Evolutionary conservation across 805 yeast species (phyloP).

Genomic region (Metschnikowia sp.): DNA sequence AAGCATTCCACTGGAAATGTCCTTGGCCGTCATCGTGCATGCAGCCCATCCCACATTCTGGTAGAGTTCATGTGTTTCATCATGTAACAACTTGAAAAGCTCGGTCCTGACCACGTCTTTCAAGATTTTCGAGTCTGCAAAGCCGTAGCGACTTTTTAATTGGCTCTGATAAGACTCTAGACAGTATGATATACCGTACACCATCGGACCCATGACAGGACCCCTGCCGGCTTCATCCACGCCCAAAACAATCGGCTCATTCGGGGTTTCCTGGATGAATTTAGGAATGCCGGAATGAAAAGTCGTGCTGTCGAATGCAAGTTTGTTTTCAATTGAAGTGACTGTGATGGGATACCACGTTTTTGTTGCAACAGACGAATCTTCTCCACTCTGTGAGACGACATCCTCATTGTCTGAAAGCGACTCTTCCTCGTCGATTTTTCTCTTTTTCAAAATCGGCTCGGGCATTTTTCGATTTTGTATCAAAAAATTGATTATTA

Average conservation of each 20-base stretch:
- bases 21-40: constrained; percentile 78
- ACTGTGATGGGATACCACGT: constrained; percentile 39
- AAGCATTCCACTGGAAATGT: constrained; percentile 87
- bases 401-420: neutral
- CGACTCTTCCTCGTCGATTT: neutral
- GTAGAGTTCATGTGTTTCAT: constrained; percentile 39
- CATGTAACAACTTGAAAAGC: constrained; percentile 58
- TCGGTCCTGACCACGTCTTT: constrained; percentile 66
- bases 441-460: constrained; percentile 1
- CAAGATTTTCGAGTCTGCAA: constrained; percentile 89
- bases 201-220: constrained; percentile 98
- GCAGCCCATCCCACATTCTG: constrained; percentile 84
- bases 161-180: constrained; percentile 47
- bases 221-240: constrained; percentile 99
- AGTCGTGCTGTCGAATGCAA: constrained; percentile 41
- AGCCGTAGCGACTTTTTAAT: constrained; percentile 59
- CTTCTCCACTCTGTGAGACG: neutral
- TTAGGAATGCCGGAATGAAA: constrained; percentile 50
- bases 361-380: neutral
- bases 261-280: constrained; percentile 24
- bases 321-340: constrained; percentile 22
- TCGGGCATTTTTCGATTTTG: neutral
- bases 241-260: constrained; percentile 60
- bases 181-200: constrained; percentile 85
- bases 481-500: neutral